Conservation (phyloP, 176 grass and related monocot species). For the Oryza punctata region DNA sequence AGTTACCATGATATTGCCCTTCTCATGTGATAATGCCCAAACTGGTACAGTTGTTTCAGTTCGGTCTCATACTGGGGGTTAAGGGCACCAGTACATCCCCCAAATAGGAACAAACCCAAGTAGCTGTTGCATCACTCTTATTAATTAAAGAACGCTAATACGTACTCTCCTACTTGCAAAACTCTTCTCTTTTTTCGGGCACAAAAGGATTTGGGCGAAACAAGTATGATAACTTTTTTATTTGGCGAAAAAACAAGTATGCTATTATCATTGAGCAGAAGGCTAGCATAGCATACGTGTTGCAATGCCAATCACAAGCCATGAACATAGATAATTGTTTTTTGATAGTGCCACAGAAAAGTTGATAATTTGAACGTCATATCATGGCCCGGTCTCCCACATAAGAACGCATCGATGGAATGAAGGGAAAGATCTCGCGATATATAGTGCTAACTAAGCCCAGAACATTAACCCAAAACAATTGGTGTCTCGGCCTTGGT, state of each 20-base stretch:
- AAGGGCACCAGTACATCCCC: background rate
- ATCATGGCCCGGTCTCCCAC: constrained; percentile 9
- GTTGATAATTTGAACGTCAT: background rate
- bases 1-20: background rate
- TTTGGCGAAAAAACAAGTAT: too few relatives aligned
- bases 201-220: too few relatives aligned
- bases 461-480: background rate
- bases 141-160: background rate
- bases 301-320: background rate
- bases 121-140: background rate
- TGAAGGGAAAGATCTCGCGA: background rate
- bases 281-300: background rate
- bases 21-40: too few relatives aligned
- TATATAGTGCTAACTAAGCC: background rate
- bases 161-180: background rate
- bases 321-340: background rate
- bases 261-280: background rate
- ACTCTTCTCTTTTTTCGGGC: too few relatives aligned
- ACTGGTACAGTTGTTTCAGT: background rate
- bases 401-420: constrained; percentile 9
- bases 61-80: background rate
- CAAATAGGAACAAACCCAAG: background rate
- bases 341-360: background rate
- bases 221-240: too few relatives aligned
- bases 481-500: background rate